Conservation (phyloP, 2,329 filamentous ascomycete genomes). For the Xylariaceae sp. region DNA sequence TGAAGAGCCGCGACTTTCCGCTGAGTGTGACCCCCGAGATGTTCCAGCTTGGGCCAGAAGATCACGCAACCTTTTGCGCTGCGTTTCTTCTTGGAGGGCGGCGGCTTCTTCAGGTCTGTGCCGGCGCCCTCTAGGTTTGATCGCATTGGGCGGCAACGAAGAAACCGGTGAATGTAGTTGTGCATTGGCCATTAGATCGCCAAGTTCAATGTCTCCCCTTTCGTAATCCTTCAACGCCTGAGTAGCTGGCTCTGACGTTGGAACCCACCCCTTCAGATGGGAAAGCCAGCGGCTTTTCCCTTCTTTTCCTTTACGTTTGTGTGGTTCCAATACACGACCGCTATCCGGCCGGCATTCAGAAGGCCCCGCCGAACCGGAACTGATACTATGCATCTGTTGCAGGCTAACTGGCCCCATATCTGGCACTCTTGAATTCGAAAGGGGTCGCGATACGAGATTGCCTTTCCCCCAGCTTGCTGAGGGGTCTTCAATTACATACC, state of each 20-base stretch:
- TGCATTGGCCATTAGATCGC: constrained; percentile 42
- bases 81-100: constrained; percentile 34
- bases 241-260: constrained; percentile 46
- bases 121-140: constrained; percentile 42
- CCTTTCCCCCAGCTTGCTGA: constrained; percentile 3
- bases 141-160: constrained; percentile 43
- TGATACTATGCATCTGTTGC: not conserved
- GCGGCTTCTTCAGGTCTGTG: constrained; percentile 45
- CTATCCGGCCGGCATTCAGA: constrained; percentile 5
- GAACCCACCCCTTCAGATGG: constrained; percentile 47
- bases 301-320: constrained; percentile 31
- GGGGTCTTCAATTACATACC: constrained; percentile 6
- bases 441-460: constrained; percentile 2
- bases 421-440: constrained; percentile 7
- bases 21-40: constrained; percentile 26
- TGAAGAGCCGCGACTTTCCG: constrained; percentile 26
- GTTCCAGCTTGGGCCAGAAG: constrained; percentile 23
- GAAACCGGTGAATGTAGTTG: constrained; percentile 46
- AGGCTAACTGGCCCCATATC: constrained; percentile 14
- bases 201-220: constrained; percentile 41
- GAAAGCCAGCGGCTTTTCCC: constrained; percentile 38
- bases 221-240: constrained; percentile 46
- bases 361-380: constrained; percentile 1
- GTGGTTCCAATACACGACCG: constrained; percentile 13
- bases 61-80: constrained; percentile 31